These are phyloP conservation scores for Glarea lozoyensis DNA, from an alignment of 495 filamentous ascomycete genomes.

Conservation along the genomic window DNA sequence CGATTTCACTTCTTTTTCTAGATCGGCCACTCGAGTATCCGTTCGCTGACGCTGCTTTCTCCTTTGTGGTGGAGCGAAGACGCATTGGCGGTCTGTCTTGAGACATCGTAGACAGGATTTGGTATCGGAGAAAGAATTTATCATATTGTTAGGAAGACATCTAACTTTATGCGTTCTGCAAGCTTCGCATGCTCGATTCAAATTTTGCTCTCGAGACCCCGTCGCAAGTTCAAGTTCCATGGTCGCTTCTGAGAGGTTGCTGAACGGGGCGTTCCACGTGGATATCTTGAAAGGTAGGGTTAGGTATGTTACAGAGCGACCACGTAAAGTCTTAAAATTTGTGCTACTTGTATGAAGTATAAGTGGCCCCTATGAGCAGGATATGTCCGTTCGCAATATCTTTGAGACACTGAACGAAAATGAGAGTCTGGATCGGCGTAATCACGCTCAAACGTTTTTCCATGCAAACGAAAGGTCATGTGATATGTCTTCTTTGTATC, in stretches of 20 bases:
- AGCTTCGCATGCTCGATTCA: constrained; percentile 68
- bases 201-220: background rate
- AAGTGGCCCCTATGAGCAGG: background rate
- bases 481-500: too few species aligned
- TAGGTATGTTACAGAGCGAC: too few species aligned
- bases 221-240: background rate
- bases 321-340: background rate
- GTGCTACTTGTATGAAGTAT: background rate
- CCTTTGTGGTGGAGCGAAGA: constrained; percentile 66
- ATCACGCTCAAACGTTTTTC: too few species aligned
- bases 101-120: constrained; percentile 51
- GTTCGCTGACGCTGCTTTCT: constrained; percentile 87
- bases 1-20: constrained; percentile 47
- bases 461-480: too few species aligned
- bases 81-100: constrained; percentile 67
- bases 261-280: background rate
- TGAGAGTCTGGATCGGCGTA: too few species aligned
- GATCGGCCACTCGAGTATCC: constrained; percentile 80
- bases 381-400: background rate
- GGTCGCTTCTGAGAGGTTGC: background rate
- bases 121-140: constrained; percentile 25
- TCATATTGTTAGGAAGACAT: constrained; percentile 51
- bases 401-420: background rate
- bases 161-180: constrained; percentile 82
- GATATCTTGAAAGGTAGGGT: background rate